Conservation (phyloP, 768 basidiomycete species). For the Suillus brevipes region DNA sequence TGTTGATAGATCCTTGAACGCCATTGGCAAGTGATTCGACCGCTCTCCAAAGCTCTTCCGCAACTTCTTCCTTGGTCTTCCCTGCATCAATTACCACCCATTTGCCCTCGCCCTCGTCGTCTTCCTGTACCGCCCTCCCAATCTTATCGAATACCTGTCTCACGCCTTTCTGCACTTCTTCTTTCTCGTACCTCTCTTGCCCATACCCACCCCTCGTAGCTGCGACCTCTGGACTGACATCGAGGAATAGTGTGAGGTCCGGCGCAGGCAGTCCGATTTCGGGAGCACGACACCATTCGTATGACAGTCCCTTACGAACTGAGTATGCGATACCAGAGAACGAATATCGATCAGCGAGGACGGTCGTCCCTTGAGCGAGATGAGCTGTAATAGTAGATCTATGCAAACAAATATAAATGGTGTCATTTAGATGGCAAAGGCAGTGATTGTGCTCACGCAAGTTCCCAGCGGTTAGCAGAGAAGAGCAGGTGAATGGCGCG, state of each 20-base stretch:
- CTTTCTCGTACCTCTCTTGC: slow-evolving; percentile 83
- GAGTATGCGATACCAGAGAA: slow-evolving; percentile 96
- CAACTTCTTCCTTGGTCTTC: slow-evolving; percentile 46
- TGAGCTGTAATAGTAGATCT: slow-evolving; percentile 63
- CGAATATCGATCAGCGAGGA: slow-evolving; percentile 93
- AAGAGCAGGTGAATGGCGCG: slow-evolving; percentile 91
- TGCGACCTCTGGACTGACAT: slow-evolving; percentile 72
- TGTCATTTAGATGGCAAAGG: neutral
- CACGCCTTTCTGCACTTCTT: slow-evolving; percentile 71
- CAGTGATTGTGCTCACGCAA: slow-evolving; percentile 54
- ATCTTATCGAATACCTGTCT: slow-evolving; percentile 59
- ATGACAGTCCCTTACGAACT: slow-evolving; percentile 64
- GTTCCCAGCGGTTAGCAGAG: slow-evolving; percentile 96
- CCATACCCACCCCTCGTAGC: slow-evolving; percentile 77
- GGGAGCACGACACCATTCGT: slow-evolving; percentile 83
- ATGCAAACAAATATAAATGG: neutral
- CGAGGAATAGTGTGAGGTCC: slow-evolving; percentile 85
- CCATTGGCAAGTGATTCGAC: slow-evolving; percentile 44
- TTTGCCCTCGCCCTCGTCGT: slow-evolving; percentile 14
- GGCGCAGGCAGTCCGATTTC: slow-evolving; percentile 89
- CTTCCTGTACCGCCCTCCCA: slow-evolving; percentile 47
- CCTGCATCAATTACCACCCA: slow-evolving; percentile 69
- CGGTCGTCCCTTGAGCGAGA: slow-evolving; percentile 61
- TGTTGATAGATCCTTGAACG: slow-evolving; percentile 42
- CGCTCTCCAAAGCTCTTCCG: slow-evolving; percentile 53